Conservation (phyloP, 2,329 filamentous ascomycete species). For the Teratosphaeria nubilosa region DNA sequence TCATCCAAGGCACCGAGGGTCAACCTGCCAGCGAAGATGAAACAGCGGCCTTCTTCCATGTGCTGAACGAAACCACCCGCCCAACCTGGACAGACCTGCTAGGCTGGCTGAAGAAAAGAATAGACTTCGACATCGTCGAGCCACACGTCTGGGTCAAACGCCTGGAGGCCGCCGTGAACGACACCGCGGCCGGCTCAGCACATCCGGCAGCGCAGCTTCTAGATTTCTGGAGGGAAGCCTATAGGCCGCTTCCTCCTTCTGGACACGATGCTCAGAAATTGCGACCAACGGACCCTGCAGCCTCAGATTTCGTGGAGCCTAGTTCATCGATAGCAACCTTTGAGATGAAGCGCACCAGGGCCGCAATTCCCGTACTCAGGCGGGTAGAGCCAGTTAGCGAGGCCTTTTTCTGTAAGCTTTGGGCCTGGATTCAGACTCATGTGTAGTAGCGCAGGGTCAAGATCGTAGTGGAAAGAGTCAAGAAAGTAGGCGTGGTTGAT, state of each 20-base stretch:
- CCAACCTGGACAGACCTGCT: constrained; percentile 40
- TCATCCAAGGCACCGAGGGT: constrained; percentile 26
- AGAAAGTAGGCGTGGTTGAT: background rate
- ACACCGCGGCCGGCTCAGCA: constrained; percentile 11
- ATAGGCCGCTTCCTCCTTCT: constrained; percentile 11
- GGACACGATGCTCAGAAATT: background rate
- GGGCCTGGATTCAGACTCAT: constrained; percentile 28
- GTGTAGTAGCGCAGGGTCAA: constrained; percentile 9
- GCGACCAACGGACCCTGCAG: background rate
- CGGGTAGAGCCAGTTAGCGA: constrained; percentile 33
- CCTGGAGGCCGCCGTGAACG: constrained; percentile 13
- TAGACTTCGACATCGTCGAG: constrained; percentile 32
- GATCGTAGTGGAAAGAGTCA: background rate
- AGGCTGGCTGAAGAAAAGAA: constrained; percentile 32
- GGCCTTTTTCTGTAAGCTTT: constrained; percentile 34
- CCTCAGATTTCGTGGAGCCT: background rate
- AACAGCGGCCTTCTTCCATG: constrained; percentile 33
- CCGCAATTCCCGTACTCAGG: constrained; percentile 26
- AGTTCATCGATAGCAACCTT: constrained; percentile 16
- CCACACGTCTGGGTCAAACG: constrained; percentile 32
- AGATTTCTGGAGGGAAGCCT: constrained; percentile 40
- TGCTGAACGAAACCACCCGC: constrained; percentile 36
- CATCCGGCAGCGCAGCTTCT: constrained; percentile 40
- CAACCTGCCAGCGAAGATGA: background rate
- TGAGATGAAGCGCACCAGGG: constrained; percentile 25